Evolutionary conservation across 306 rosid species (phyloP).

Genomic region (Argentina anserina): DNA sequence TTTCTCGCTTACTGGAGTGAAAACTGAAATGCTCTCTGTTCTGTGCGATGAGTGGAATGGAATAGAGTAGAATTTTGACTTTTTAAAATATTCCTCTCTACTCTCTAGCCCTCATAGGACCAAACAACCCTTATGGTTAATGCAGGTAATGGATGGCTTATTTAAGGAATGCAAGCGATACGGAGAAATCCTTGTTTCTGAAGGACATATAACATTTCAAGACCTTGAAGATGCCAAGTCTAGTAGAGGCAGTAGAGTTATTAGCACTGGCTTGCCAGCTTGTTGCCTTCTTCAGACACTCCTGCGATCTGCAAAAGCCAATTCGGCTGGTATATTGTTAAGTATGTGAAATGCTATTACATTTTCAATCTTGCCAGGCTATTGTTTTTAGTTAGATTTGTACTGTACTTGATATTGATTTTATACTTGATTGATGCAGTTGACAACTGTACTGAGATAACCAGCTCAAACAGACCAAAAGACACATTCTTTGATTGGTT

Average conservation of each 20-base stretch:
- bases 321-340: conserved; percentile 59
- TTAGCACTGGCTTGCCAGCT: conserved; percentile 82
- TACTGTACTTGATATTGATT: not conserved
- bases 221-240: conserved; percentile 79
- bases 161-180: conserved; percentile 50
- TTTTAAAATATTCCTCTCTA: not conserved
- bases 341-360: conserved; percentile 40
- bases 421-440: conserved; percentile 39
- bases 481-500: conserved; percentile 84
- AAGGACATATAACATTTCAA: conserved; percentile 58
- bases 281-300: conserved; percentile 69
- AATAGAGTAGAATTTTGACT: not conserved
- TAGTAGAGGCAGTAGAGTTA: conserved; percentile 60
- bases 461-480: conserved; percentile 72
- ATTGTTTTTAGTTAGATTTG: not conserved
- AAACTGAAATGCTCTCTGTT: not conserved
- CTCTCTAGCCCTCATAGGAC: too few relatives aligned
- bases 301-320: conserved; percentile 68
- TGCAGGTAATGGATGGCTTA: conserved; percentile 69
- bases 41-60: not conserved
- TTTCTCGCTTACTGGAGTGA: conserved; percentile 5
- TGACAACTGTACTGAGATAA: conserved; percentile 62
- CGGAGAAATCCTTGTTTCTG: conserved; percentile 67
- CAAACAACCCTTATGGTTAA: conserved; percentile 17
- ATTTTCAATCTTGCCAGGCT: not conserved